Evolutionary conservation across 1,139 yeast genomes (phyloP), one percentile per base, ranked within the genome.

Genomic region (Taphrina confusa): DNA sequence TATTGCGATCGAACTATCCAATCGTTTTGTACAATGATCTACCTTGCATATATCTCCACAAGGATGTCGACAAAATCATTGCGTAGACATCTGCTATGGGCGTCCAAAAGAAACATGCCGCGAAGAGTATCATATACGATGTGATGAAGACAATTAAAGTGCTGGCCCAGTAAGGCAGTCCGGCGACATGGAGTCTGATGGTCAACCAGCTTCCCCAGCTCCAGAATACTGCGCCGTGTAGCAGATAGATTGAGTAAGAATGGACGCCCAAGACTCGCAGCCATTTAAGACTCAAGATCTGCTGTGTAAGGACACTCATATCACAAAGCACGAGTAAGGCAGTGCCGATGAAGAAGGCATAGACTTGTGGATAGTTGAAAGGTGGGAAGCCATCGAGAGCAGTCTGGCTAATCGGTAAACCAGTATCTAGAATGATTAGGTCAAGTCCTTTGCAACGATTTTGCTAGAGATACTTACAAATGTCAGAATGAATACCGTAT

Each of bases 351-450:
- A 40, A 40, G 30, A 40, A n/a, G 14, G 46, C 46, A 40, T 40
- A 40, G 46, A 40, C 46, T 23, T 40, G 46, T 6, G 46, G 46
- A n/a, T 40, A 40, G n/a, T 40, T 40, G 46, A 40, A 40, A 3
- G 46, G 46, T 23, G 46, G 46, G 31, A 40, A 40, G 3, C 46
- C 46, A 40, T 22, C 20, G 18, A 40, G 46, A 9, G 20, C 14
- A 3, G 46, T 40, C 11, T 40, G 30, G 4, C 4, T 25, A 30
- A 40, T 40, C 23, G 46, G 46, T 16, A 40, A 23, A 3, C 46
- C 46, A n/a, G 46, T 40, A 23, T 40, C 46, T 40, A 40, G 5
- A 8, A 12, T 14, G n/a, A 6, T 36, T 6, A 36, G 8, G n/a
- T 36, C 18, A 12, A 16, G 6, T 12, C 40, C 5, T 36, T 36